Evolutionary conservation across 352 stramenopile species (phyloP).

Genomic region (Thraustochytrium sp.): DNA sequence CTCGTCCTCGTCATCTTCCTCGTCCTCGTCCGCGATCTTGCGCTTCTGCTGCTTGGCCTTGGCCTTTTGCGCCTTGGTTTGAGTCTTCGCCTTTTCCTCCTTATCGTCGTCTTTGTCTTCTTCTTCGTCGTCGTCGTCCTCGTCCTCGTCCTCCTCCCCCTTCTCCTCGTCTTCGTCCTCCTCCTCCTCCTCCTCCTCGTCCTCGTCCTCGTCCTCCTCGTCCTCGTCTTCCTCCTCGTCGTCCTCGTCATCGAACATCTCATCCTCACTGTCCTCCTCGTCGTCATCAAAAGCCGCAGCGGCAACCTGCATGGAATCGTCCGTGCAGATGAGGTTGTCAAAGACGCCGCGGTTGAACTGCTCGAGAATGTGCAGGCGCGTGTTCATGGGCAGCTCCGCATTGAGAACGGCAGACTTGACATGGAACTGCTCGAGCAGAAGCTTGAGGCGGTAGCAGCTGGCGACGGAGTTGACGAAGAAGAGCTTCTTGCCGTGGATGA

Average conservation of each 20-base stretch:
- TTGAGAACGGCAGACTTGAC: conserved; percentile 98
- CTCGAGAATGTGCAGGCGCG: conserved; percentile 91
- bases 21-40: conserved; percentile 17
- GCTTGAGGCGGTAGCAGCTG: conserved; percentile 89
- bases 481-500: conserved; percentile 93
- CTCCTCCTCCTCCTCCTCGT: conserved; percentile 55
- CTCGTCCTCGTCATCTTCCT: too few species aligned
- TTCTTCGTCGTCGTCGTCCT: conserved; percentile 46
- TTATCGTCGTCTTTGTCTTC: conserved; percentile 56
- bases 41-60: neutral
- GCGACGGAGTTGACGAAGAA: conserved; percentile 97
- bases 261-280: conserved; percentile 59
- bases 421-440: conserved; percentile 98
- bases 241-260: conserved; percentile 56
- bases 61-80: conserved; percentile 30
- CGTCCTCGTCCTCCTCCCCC: conserved; percentile 52
- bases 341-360: conserved; percentile 91
- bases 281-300: conserved; percentile 62
- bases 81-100: conserved; percentile 51
- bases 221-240: conserved; percentile 56
- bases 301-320: conserved; percentile 80
- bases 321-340: conserved; percentile 97
- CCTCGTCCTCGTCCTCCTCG: conserved; percentile 53
- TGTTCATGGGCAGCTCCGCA: conserved; percentile 93
- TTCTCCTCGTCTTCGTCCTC: conserved; percentile 56